Conservation (phyloP, 148 eudicot species). For the Arbutus unedo region DNA sequence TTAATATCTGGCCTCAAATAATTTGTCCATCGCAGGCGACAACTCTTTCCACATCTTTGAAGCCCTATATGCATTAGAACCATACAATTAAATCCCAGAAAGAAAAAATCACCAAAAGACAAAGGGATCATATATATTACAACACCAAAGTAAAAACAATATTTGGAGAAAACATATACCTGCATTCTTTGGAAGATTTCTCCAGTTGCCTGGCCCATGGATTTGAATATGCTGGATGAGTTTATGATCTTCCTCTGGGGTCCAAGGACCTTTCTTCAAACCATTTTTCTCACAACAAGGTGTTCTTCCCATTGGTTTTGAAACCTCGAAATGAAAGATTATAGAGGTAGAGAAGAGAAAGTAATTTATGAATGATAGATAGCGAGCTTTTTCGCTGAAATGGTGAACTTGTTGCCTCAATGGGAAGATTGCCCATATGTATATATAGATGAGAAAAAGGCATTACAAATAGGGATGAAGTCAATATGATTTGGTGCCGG, state of each 20-base stretch:
- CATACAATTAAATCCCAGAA: background rate
- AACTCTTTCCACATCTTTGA: constrained; percentile 96
- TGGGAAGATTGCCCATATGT: background rate
- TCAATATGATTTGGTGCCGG: constrained; percentile 89
- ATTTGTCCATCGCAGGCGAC: constrained; percentile 92
- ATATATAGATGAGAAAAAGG: background rate
- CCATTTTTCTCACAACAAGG: constrained; percentile 98
- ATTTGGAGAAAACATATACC: constrained; percentile 28
- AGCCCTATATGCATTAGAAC: constrained; percentile 42
- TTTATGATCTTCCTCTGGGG: constrained; percentile 87
- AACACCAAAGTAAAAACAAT: background rate
- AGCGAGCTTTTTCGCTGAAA: background rate
- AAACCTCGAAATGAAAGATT: background rate
- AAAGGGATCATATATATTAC: background rate
- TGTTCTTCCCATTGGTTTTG: constrained; percentile 62
- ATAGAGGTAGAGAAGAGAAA: too few relatives aligned
- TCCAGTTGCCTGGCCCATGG: constrained; percentile 92
- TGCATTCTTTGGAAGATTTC: constrained; percentile 96
- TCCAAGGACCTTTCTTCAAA: constrained; percentile 94
- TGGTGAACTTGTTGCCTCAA: constrained; percentile 14
- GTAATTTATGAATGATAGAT: background rate
- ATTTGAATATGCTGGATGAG: constrained; percentile 75
- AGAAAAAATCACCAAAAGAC: background rate
- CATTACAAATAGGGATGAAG: constrained; percentile 24
- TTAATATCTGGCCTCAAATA: constrained; percentile 95